Base-by-base conservation (phyloP, 768 basidiomycete species). In the Serendipita indica region DNA sequence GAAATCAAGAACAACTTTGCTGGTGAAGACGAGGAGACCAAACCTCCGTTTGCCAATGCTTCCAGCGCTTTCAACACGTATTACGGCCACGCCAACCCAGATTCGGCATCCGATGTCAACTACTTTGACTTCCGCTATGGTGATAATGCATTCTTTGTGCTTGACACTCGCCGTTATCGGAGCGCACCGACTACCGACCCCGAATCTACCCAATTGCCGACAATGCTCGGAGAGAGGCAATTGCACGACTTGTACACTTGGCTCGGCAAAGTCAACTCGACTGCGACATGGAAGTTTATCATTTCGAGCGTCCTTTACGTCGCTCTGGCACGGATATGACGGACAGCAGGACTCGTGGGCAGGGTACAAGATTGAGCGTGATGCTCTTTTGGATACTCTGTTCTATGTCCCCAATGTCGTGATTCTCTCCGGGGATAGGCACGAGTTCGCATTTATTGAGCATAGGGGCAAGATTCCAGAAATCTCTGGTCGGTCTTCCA, bases 271-370 rank as follows among this genome's bases (percentile, higher is more conserved):
- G 84, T 82, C 20, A 88, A 88, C 69, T 66, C 70, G 57, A 88
- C 86, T 0, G 73, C 79, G 5, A 79, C 82, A 0, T 88, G 84
- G 75, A 88, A 88, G 69, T 87, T 89, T 65, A 73, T 89, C 62
- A 75, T 84, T 34, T 76, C 79, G 12, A 83, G 82, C 13, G 83
- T 87, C 2, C 86, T 86, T 0, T 69, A 83, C 83, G 33, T 77
- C 79, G 0, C 77, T 87, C 7, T 87, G 85, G 85, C 75, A 72
- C 0, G 57, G 57, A 16, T 71, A 77, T 61, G 80, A 82, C 63
- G 81, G 79, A 2, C 72, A 74, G 58, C 65, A 67, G n/a, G 84
- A 86, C 65, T 80, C 84, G 0, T 89, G 84, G 84, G 81, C 81
- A 0, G 83, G 70, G 0, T 87, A 77, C 68, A 69, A 74, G 3